phyloP scores from a whole-genome alignment of 1,139 yeast genomes.

The Trichomonascaceae sp. region DNA sequence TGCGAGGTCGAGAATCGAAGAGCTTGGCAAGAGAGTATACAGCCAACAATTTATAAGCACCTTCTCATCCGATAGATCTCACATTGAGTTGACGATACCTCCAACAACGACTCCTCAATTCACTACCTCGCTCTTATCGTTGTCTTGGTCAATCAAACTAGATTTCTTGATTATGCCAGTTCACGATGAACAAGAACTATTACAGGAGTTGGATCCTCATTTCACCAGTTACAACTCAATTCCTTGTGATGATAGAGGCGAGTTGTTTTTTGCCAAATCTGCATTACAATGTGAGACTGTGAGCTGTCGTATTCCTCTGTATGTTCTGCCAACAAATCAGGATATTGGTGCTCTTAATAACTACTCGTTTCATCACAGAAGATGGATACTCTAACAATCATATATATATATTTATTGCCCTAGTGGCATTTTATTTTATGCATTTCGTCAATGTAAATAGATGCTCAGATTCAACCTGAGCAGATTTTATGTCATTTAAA shows the following conservation, averaged over 20 bases:
- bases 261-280: constrained; percentile 23
- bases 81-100: constrained; percentile 31
- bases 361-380: constrained; percentile 16
- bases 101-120: constrained; percentile 34
- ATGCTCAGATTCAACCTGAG: not conserved
- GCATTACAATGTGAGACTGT: constrained; percentile 28
- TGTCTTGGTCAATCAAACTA: constrained; percentile 32
- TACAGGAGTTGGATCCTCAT: not conserved
- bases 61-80: constrained; percentile 19
- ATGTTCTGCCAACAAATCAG: constrained; percentile 29
- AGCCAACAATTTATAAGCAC: constrained; percentile 22
- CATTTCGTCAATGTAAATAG: not conserved
- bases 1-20: constrained; percentile 8
- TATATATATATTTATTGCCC: not conserved
- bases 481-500: not conserved
- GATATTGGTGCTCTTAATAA: constrained; percentile 28
- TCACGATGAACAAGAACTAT: constrained; percentile 1
- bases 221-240: constrained; percentile 1
- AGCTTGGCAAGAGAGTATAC: constrained; percentile 17
- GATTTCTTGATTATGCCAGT: constrained; percentile 31
- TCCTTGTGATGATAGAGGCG: constrained; percentile 14
- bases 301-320: constrained; percentile 31
- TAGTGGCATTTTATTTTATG: constrained; percentile 2
- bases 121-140: constrained; percentile 28
- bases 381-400: constrained; percentile 17